Conservation (phyloP, 2,329 filamentous ascomycete species). For the Venturia nashicola region DNA sequence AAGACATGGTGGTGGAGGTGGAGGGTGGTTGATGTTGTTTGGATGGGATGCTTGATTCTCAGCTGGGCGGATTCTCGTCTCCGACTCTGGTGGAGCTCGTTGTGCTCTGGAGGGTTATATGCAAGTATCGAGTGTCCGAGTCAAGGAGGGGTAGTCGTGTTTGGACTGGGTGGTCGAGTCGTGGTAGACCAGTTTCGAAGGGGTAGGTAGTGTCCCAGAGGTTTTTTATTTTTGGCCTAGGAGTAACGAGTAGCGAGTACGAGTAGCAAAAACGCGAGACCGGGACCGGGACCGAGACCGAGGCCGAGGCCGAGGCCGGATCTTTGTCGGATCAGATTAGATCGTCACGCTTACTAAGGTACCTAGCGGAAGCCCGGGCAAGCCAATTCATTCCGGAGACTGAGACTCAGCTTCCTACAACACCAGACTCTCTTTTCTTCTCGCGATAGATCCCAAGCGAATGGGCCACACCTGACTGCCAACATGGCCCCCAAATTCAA, state of each 20-base stretch:
- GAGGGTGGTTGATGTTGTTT: neutral
- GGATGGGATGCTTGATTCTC: neutral
- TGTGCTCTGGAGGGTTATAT: neutral
- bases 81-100: neutral
- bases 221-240: neutral
- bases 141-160: neutral
- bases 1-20: slow-evolving; percentile 48
- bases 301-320: neutral
- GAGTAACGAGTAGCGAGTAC: too few species aligned
- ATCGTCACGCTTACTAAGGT: too few species aligned
- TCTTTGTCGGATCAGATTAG: neutral
- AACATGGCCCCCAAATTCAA: slow-evolving; percentile 48
- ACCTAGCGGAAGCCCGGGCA: too few species aligned
- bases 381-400: neutral
- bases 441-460: slow-evolving; percentile 17
- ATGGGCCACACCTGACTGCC: slow-evolving; percentile 13
- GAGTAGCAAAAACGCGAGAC: too few species aligned
- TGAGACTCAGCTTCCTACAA: neutral
- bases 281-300: too few species aligned
- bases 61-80: neutral
- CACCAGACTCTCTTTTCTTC: slow-evolving; percentile 11
- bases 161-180: neutral
- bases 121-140: neutral
- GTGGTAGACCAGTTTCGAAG: neutral
- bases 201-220: neutral